Base-by-base conservation (phyloP, 139 green algal genomes). In the Asterochloris erici region DNA sequence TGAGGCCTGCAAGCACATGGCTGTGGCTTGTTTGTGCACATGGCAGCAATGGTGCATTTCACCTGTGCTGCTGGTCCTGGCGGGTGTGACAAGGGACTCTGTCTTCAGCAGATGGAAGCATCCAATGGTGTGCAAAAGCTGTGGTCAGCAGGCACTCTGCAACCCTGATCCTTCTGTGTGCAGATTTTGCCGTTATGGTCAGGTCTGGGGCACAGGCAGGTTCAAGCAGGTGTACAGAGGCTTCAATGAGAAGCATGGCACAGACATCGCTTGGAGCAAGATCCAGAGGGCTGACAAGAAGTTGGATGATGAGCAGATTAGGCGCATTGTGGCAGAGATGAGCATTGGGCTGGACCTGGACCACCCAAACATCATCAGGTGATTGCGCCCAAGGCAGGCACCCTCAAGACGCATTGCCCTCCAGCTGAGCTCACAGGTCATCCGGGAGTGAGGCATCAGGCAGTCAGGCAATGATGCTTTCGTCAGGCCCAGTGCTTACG, bases 211-310 rank as follows among this genome's bases (percentile, higher is more conserved):
- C 47, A 84, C 81, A 19, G 95, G 95, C 11, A 88, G 94, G 26
- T 98, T 98, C 86, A 98, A 98, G 88, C 82, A 81, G 68, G 92
- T 97, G 24, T 97, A 90, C 85, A 91, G 89, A 62, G 93, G 87
- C 47, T 97, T 96, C 73, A 92, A 97, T 84, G 92, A 93, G 81
- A 88, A 93, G 83, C 90, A 93, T 27, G 95, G 95, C 82, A 94
- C 97, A 15, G 95, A 98, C 68, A 89, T 98, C 14, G 95, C 95
- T 12, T 98, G 95, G 95, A 94, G 89, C 90, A 98, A 97, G 82
- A 95, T 98, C 47, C 82, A 81, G 28, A 88, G 84, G 0, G 66
- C 82, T 27, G 19, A 64, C 63, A 88, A 94, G 63, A 78, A 93
- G 38, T 85, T 96, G 19, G 88, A 66, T n/a, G 83, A 90, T 14